These are phyloP conservation scores for Mucor indicus DNA, from an alignment of 371 early-diverging fungal species.

Conservation along the genomic window DNA sequence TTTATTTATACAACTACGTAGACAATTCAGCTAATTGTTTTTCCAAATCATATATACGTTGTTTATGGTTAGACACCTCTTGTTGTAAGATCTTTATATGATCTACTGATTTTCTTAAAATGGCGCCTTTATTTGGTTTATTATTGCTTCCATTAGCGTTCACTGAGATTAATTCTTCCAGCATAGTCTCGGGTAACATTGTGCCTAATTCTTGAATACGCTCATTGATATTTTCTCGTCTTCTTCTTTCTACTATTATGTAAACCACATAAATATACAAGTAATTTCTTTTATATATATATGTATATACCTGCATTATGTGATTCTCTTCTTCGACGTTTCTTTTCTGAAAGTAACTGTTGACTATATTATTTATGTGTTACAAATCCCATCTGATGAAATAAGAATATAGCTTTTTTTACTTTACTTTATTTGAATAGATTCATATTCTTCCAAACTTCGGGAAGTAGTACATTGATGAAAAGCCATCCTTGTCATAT, in stretches of 20 bases:
- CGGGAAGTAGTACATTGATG: conserved; percentile 1
- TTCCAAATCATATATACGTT: conserved; percentile 76
- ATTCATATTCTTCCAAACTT: conserved; percentile 41
- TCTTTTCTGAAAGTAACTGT: conserved; percentile 69
- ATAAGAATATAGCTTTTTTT: too few relatives aligned
- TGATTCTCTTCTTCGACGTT: conserved; percentile 87
- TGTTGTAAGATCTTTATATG: conserved; percentile 78
- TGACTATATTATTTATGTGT: conserved; percentile 20
- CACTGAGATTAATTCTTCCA: conserved; percentile 49
- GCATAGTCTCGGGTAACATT: conserved; percentile 75
- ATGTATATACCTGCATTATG: conserved; percentile 83
- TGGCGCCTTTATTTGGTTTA: conserved; percentile 83
- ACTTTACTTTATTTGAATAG: conserved; percentile 47
- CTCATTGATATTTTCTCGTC: conserved; percentile 97
- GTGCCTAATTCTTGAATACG: conserved; percentile 91
- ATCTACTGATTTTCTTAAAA: conserved; percentile 88
- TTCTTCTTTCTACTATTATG: conserved; percentile 80
- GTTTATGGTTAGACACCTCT: conserved; percentile 49
- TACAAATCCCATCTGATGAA: too few relatives aligned
- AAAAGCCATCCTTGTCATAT: too few relatives aligned
- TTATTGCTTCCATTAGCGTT: conserved; percentile 26
- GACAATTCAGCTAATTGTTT: conserved; percentile 16
- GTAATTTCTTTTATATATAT: background rate
- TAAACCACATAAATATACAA: too few relatives aligned
- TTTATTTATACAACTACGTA: too few relatives aligned